Conservation (phyloP, 1,139 yeast species). For the Scheffersomyces stambukii region DNA sequence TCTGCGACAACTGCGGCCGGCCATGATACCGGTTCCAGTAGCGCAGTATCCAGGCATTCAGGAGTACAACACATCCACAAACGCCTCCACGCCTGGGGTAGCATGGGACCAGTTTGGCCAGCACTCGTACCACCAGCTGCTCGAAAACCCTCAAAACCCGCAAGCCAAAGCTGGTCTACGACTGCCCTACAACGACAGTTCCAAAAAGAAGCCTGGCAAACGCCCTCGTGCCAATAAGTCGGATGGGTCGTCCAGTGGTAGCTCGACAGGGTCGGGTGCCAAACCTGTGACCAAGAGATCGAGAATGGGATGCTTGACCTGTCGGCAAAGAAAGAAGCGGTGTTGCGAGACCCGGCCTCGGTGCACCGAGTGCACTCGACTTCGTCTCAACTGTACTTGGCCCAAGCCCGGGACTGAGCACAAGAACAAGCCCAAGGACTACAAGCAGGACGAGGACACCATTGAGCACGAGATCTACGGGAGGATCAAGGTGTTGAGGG, state of each 20-base stretch:
- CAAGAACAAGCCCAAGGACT: constrained; percentile 45
- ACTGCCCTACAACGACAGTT: not conserved
- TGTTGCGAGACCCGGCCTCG: constrained; percentile 42
- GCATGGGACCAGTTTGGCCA: too few relatives aligned
- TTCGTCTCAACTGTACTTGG: constrained; percentile 46
- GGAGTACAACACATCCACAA: too few relatives aligned
- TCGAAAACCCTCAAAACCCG: constrained; percentile 3
- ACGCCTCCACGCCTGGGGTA: too few relatives aligned
- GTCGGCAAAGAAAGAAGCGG: constrained; percentile 43
- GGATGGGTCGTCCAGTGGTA: too few relatives aligned
- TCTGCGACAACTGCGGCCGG: too few relatives aligned
- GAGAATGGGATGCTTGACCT: constrained; percentile 45
- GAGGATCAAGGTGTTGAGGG: constrained; percentile 56
- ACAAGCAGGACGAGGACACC: constrained; percentile 44
- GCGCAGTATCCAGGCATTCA: too few relatives aligned
- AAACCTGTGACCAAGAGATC: constrained; percentile 29
- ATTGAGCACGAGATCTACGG: constrained; percentile 53
- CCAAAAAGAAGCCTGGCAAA: not conserved
- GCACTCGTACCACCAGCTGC: constrained; percentile 1
- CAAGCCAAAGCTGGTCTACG: constrained; percentile 1
- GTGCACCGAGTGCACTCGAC: constrained; percentile 40
- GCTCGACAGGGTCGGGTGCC: constrained; percentile 2
- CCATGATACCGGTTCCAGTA: too few relatives aligned
- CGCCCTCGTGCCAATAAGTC: too few relatives aligned
- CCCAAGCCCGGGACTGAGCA: constrained; percentile 49